Percentiles rank a stretch among this genome's conserved stretches.
Evolutionary conservation across 2,329 filamentous ascomycete genomes (phyloP).

Genomic region (Neodidymelliopsis sp.): DNA sequence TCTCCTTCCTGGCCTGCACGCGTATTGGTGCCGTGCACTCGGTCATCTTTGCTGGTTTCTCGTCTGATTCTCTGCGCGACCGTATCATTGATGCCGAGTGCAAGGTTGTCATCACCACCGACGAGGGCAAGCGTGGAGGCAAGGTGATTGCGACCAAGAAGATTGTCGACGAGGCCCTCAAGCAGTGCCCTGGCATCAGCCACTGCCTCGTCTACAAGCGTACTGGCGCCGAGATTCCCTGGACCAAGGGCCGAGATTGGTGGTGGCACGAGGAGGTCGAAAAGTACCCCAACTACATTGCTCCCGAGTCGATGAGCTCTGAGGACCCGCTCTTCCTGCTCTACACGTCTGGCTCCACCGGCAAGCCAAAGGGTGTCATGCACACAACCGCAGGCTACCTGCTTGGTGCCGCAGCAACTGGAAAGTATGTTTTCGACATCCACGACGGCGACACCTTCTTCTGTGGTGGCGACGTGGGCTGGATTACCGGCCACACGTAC

Average conservation of each 20-base stretch:
- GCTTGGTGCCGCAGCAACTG: slow-evolving; percentile 89
- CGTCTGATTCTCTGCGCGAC: slow-evolving; percentile 92
- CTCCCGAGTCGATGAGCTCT: slow-evolving; percentile 86
- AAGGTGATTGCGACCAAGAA: slow-evolving; percentile 98
- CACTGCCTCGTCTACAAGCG: slow-evolving; percentile 93
- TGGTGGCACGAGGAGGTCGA: slow-evolving; percentile 99
- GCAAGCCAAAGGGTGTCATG: slow-evolving; percentile 99
- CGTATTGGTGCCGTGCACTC: slow-evolving; percentile 97
- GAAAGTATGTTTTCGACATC: slow-evolving; percentile 99
- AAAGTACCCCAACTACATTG: slow-evolving; percentile 93
- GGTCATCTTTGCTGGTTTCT: slow-evolving; percentile 97
- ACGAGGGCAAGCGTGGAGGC: slow-evolving; percentile 97
- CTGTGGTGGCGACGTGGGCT: slow-evolving; percentile 97
- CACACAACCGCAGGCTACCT: slow-evolving; percentile 96
- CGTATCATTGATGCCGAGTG: slow-evolving; percentile 90
- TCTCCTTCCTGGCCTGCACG: slow-evolving; percentile 88
- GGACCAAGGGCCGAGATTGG: slow-evolving; percentile 85
- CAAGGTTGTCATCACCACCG: slow-evolving; percentile 94
- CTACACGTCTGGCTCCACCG: slow-evolving; percentile 97
- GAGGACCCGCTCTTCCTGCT: slow-evolving; percentile 97
- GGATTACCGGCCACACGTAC: slow-evolving; percentile 99
- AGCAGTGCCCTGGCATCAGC: slow-evolving; percentile 89
- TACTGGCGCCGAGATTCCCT: slow-evolving; percentile 90
- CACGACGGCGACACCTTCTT: slow-evolving; percentile 94
- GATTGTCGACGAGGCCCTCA: slow-evolving; percentile 96